Conservation (phyloP, 2,329 filamentous ascomycete species). For the Pyrenophora tritici-repentis region DNA sequence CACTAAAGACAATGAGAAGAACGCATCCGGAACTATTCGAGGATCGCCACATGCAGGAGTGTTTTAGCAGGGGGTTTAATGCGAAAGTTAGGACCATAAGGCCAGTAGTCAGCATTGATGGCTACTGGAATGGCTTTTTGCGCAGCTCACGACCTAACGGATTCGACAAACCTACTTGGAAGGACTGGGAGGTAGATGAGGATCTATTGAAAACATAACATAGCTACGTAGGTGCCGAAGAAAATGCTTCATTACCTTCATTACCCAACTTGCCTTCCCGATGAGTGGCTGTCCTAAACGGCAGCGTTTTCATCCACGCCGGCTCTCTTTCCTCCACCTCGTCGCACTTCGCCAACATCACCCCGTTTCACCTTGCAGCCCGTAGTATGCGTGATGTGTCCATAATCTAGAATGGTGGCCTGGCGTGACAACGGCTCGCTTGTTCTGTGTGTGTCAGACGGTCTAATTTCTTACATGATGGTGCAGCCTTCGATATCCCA, state of each 20-base stretch:
- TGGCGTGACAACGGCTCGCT: too few species aligned
- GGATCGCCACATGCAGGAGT: constrained; percentile 54
- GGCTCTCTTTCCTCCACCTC: too few species aligned
- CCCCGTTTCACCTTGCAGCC: too few species aligned
- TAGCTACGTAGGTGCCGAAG: neutral
- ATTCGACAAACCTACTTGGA: constrained; percentile 56
- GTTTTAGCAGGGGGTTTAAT: constrained; percentile 52
- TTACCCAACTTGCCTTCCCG: neutral
- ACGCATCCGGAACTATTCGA: constrained; percentile 62
- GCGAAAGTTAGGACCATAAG: constrained; percentile 55
- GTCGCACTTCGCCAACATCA: too few species aligned
- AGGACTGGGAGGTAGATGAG: constrained; percentile 50
- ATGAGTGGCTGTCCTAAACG: neutral
- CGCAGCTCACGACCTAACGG: constrained; percentile 59
- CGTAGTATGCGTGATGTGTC: too few species aligned
- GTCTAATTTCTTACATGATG: too few species aligned
- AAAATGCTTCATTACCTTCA: neutral
- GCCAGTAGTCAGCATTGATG: constrained; percentile 54
- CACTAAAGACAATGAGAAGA: constrained; percentile 60
- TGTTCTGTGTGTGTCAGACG: too few species aligned
- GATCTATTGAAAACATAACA: constrained; percentile 40
- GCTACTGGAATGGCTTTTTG: constrained; percentile 55
- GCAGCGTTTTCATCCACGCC: too few species aligned
- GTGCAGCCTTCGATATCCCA: too few species aligned
- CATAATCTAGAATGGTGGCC: too few species aligned